phyloP scores from a whole-genome alignment of 192 early-diverging fungal genomes.

The Spizellomyces punctatus region DNA sequence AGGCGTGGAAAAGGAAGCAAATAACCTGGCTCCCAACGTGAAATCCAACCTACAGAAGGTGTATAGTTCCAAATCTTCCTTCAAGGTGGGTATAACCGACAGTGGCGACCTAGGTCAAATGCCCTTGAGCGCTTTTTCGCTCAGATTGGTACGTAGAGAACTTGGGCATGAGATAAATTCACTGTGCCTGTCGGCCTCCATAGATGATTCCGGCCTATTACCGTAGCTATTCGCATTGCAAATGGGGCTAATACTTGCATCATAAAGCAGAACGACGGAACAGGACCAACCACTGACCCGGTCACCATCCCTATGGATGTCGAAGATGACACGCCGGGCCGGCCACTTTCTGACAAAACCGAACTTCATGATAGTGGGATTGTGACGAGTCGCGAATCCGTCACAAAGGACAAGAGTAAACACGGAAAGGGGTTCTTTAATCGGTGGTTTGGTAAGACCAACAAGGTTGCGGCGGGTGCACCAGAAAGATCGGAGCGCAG shows the following conservation, averaged over 20 bases:
- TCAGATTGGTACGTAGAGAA: constrained; percentile 1
- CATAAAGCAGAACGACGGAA: too few relatives aligned
- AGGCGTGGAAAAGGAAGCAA: background rate
- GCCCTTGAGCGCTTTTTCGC: background rate
- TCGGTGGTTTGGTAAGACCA: constrained; percentile 23
- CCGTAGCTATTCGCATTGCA: too few relatives aligned
- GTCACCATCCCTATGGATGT: too few relatives aligned
- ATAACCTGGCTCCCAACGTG: constrained; percentile 27
- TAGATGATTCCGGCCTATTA: too few relatives aligned
- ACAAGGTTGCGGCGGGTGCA: constrained; percentile 8
- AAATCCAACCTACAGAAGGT: constrained; percentile 27
- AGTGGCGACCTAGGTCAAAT: background rate
- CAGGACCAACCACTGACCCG: too few relatives aligned
- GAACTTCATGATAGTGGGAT: constrained; percentile 41
- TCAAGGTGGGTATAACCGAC: constrained; percentile 20
- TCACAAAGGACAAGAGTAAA: constrained; percentile 27
- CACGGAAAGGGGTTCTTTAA: constrained; percentile 30
- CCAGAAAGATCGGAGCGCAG: constrained; percentile 1
- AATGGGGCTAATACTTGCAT: too few relatives aligned
- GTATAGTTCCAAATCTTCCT: constrained; percentile 23
- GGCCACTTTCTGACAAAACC: constrained; percentile 38
- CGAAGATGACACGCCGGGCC: constrained; percentile 19
- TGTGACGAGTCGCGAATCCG: constrained; percentile 44
- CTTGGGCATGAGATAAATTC: background rate
- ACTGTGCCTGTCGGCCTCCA: too few relatives aligned